phyloP scores from a whole-genome alignment of 179 eudicot species.

The Silene coronaria region DNA sequence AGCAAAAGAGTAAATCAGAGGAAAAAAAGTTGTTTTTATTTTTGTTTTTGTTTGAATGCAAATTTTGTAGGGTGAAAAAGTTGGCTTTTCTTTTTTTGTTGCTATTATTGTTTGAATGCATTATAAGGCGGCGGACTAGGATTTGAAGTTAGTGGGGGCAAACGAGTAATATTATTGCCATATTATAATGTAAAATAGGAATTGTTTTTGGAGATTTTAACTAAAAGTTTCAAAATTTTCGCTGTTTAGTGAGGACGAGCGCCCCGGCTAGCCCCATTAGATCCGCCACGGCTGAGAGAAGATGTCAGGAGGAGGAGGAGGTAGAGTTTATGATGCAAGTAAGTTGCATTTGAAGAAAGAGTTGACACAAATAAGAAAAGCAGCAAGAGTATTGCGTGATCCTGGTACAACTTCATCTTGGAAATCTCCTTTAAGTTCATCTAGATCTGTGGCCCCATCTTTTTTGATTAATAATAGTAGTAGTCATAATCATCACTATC shows the following conservation, averaged over 20 bases:
- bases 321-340: conserved; percentile 66
- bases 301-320: conserved; percentile 6
- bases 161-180: too few species aligned
- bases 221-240: too few species aligned
- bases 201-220: too few species aligned
- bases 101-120: too few species aligned
- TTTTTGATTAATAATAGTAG: conserved; percentile 19
- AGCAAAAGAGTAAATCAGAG: neutral
- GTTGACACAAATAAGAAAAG: conserved; percentile 79
- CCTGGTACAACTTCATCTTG: conserved; percentile 91
- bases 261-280: too few species aligned
- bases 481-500: conserved; percentile 16
- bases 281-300: too few species aligned
- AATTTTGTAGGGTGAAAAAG: neutral
- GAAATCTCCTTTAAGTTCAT: conserved; percentile 70
- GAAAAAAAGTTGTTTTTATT: neutral
- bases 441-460: conserved; percentile 50
- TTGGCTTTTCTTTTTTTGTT: too few species aligned
- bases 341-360: conserved; percentile 87
- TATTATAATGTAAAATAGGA: too few species aligned
- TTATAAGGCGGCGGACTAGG: too few species aligned
- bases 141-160: too few species aligned
- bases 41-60: conserved; percentile 14
- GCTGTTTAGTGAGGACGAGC: too few species aligned
- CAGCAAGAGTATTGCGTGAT: conserved; percentile 70